A percentile compares a stretch with the other conserved stretches of the same genome.
phyloP scores from a whole-genome alignment of 164 flowering plant genomes.

The Brasenia schreberi region DNA sequence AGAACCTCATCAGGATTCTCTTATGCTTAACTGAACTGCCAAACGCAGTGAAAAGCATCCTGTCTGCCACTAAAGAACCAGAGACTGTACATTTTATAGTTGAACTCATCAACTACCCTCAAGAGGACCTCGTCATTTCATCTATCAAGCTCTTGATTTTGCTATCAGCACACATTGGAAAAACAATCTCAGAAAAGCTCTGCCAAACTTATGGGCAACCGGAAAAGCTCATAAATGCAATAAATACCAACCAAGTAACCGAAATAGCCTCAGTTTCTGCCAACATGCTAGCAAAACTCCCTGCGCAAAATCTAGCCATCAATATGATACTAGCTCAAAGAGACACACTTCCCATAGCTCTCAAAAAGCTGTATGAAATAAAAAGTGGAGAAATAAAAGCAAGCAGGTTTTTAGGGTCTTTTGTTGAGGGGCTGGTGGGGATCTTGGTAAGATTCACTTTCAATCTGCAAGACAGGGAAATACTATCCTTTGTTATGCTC shows the following conservation, averaged over 20 bases:
- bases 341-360: slow-evolving; percentile 26
- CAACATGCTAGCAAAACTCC: slow-evolving; percentile 47
- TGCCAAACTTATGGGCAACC: slow-evolving; percentile 62
- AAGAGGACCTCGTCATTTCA: slow-evolving; percentile 46
- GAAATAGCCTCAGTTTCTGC: slow-evolving; percentile 54
- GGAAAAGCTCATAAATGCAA: slow-evolving; percentile 30
- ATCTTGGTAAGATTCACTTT: slow-evolving; percentile 62
- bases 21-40: slow-evolving; percentile 32
- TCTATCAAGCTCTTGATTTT: slow-evolving; percentile 40
- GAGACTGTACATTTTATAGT: slow-evolving; percentile 45
- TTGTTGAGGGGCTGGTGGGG: slow-evolving; percentile 68
- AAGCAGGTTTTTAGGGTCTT: slow-evolving; percentile 37
- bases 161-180: slow-evolving; percentile 52
- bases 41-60: slow-evolving; percentile 27
- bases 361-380: slow-evolving; percentile 28
- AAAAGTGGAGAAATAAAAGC: slow-evolving; percentile 34
- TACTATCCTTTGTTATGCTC: slow-evolving; percentile 31
- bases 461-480: slow-evolving; percentile 45
- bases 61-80: slow-evolving; percentile 42
- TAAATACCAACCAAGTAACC: slow-evolving; percentile 24
- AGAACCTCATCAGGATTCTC: slow-evolving; percentile 45
- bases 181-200: slow-evolving; percentile 43
- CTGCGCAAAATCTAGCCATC: slow-evolving; percentile 53
- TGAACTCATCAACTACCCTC: slow-evolving; percentile 40
- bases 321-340: slow-evolving; percentile 45